These are phyloP conservation scores for Pezizomycotina sp. DNA, from an alignment of 2,329 filamentous ascomycete species.

Conservation along the genomic window DNA sequence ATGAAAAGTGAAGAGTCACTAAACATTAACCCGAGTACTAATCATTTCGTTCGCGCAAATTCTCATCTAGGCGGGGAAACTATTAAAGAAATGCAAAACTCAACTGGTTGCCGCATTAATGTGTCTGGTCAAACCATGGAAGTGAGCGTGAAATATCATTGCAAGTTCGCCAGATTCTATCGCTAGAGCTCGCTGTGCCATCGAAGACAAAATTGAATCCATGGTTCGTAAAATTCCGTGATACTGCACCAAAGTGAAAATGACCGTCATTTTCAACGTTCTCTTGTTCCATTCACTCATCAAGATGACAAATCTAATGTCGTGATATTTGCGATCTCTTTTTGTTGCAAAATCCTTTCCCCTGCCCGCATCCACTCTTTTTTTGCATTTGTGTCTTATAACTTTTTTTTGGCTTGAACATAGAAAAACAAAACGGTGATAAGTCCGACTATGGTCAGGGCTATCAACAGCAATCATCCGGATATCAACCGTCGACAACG, in stretches of 20 bases:
- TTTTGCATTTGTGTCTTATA: conserved; percentile 1
- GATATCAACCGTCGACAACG: conserved; percentile 12
- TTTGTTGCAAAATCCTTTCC: background rate
- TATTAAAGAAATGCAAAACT: conserved; percentile 82
- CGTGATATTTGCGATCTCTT: conserved; percentile 2
- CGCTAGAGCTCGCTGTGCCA: conserved; percentile 62
- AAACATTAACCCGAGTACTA: too few relatives aligned
- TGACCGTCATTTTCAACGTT: conserved; percentile 4
- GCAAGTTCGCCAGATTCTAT: conserved; percentile 62
- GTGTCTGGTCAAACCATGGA: conserved; percentile 68
- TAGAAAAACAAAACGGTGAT: conserved; percentile 17
- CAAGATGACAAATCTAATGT: conserved; percentile 18
- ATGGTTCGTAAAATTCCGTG: conserved; percentile 43
- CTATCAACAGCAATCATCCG: conserved; percentile 3
- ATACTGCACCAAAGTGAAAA: background rate
- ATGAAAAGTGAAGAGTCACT: too few relatives aligned
- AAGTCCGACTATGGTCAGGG: conserved; percentile 7
- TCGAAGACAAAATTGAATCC: conserved; percentile 82
- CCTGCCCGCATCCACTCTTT: background rate
- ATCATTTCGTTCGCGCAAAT: too few relatives aligned
- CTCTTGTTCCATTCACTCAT: conserved; percentile 12
- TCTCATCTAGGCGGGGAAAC: conserved; percentile 53
- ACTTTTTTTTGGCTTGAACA: conserved; percentile 7
- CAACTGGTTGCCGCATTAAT: conserved; percentile 85
- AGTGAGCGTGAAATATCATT: conserved; percentile 71